A percentile compares a stretch with the other conserved stretches of the same genome.
These are phyloP conservation scores for Actinomortierella ambigua DNA, from an alignment of 371 early-diverging fungal species.

Conservation along the genomic window DNA sequence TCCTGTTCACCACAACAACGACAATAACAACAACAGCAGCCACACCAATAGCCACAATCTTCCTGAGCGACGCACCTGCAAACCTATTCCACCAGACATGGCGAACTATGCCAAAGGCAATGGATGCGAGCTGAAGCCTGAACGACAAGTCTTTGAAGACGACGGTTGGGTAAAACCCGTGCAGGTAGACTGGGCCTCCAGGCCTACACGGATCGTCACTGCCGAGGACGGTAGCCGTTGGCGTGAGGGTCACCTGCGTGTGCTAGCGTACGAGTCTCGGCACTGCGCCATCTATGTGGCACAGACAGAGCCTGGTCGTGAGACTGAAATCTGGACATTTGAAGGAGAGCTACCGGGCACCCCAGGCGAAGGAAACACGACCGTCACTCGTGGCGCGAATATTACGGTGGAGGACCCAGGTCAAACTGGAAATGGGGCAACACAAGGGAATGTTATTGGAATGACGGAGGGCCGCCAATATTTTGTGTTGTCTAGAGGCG, in stretches of 20 bases:
- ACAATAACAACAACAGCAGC: not conserved
- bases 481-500: not conserved
- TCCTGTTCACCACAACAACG: not conserved
- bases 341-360: not conserved
- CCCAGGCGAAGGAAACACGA: not conserved
- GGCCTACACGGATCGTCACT: not conserved
- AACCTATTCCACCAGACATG: not conserved
- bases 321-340: constrained; percentile 23
- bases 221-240: constrained; percentile 8
- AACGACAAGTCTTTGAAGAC: constrained; percentile 41
- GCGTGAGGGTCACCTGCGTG: constrained; percentile 19
- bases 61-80: not conserved
- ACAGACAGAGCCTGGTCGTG: constrained; percentile 17
- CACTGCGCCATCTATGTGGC: constrained; percentile 18
- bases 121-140: constrained; percentile 12
- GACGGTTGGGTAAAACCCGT: constrained; percentile 18
- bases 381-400: no score
- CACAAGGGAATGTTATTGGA: no score
- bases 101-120: constrained; percentile 2
- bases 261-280: constrained; percentile 31
- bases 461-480: not conserved
- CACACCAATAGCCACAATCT: not conserved
- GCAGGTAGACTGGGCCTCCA: constrained; percentile 12
- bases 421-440: no score
- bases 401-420: no score